Base-by-base conservation (phyloP, 352 stramenopile species). In the Phytophthora fragariaefolia region DNA sequence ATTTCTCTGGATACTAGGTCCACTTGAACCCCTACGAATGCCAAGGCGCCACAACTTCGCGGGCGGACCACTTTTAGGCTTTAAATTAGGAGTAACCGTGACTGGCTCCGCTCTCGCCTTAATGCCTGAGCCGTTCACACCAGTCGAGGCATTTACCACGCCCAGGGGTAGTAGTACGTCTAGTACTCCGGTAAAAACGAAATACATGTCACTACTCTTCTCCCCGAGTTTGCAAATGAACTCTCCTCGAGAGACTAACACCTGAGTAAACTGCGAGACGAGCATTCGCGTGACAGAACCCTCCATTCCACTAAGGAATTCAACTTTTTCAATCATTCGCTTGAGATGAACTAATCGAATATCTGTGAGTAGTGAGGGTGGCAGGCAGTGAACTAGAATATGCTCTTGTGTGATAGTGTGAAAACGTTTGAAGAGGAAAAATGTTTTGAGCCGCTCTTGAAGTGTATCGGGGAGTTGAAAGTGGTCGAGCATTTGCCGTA, bases 361-460 rank as follows among this genome's bases (percentile, higher is more conserved):
- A 43, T 92, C 83, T 0, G 79, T 82, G 1, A 92, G 62, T n/a
- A 92, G 60, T 9, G 83, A 90, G 1, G 81, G 81, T 0, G 83
- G 81, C n/a, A 92, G 43, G n/a, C 80, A 88, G 8, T 74, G 66
- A 36, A 83, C 79, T 0, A 92, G 63, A 7, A 85, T 43, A 42
- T 89, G 63, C 56, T 92, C 83, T 55, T 92, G 77, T 0, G 82
- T 87, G 54, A 92, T 92, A 3, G 80, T 80, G 54, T 90, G 83
- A 34, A 80, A 91, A 0, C 76, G 75, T 27, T 84, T 80, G 66
- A 90, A 91, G 38, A 87, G 87, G 66, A 79, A 90, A 32, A 79
- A 90, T 0, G 73, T 76, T 67, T 92, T 87, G 38, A 92, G 69
- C 4, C 75, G 79, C 2, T 82, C 74, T 55, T 73, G 58, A 5